These are phyloP conservation scores for Ustilaginoidea virens DNA, from an alignment of 2,329 filamentous ascomycete species.

Conservation along the genomic window DNA sequence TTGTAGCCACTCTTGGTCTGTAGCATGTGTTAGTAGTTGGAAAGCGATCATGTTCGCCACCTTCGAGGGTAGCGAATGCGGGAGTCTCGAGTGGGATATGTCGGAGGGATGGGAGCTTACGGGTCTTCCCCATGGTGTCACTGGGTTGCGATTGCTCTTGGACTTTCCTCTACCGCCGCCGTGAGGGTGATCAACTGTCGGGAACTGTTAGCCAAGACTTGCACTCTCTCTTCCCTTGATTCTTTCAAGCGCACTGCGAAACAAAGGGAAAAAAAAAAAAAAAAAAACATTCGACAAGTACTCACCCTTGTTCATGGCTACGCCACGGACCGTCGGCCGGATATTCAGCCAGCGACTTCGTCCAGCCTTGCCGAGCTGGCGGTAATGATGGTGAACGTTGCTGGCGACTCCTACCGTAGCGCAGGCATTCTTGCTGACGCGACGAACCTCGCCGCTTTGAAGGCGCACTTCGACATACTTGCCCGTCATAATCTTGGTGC, in stretches of 20 bases:
- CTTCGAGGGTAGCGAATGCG: slow-evolving; percentile 6
- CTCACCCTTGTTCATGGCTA: slow-evolving; percentile 93
- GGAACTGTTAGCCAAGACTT: too few relatives aligned
- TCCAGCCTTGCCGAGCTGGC: slow-evolving; percentile 87
- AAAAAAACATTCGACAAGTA: slow-evolving; percentile 8
- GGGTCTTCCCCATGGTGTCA: slow-evolving; percentile 91
- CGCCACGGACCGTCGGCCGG: slow-evolving; percentile 85
- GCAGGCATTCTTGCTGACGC: slow-evolving; percentile 81
- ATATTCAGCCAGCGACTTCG: slow-evolving; percentile 88
- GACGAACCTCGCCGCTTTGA: slow-evolving; percentile 84
- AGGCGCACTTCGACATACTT: slow-evolving; percentile 72
- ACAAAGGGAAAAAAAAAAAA: neutral
- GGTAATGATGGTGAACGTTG: slow-evolving; percentile 83
- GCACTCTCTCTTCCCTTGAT: too few relatives aligned
- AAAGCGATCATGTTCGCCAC: too few relatives aligned
- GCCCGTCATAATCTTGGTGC: slow-evolving; percentile 47
- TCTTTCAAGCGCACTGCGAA: too few relatives aligned
- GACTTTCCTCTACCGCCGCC: slow-evolving; percentile 98
- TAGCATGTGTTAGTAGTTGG: slow-evolving; percentile 1
- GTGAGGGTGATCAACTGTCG: slow-evolving; percentile 84
- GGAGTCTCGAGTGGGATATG: too few relatives aligned
- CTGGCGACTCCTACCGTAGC: slow-evolving; percentile 90
- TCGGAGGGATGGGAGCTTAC: slow-evolving; percentile 47
- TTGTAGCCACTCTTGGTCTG: slow-evolving; percentile 79
- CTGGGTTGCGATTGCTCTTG: slow-evolving; percentile 91